Conservation (phyloP, 2,329 filamentous ascomycete species). For the Apiospora sp. region DNA sequence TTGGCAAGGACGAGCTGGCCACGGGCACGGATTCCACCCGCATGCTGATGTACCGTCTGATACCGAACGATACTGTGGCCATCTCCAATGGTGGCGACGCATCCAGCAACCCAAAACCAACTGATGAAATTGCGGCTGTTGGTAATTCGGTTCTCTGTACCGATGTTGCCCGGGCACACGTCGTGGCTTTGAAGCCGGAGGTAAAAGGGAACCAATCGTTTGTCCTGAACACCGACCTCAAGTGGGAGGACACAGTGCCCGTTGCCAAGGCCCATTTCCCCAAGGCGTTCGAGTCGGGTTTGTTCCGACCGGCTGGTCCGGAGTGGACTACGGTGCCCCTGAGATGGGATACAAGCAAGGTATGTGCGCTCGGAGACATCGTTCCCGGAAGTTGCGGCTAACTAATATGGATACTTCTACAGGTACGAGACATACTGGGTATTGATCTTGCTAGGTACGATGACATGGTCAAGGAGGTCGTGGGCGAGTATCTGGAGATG, state of each 20-base stretch:
- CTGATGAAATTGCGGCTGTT: neutral
- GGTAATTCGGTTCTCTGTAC: constrained; percentile 27
- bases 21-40: constrained; percentile 15
- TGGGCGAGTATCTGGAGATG: constrained; percentile 19
- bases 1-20: constrained; percentile 28
- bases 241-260: constrained; percentile 23
- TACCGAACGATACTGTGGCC: neutral
- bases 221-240: constrained; percentile 9
- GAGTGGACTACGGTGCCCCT: constrained; percentile 16
- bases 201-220: constrained; percentile 27
- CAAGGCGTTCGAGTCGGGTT: neutral
- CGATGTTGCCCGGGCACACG: constrained; percentile 27
- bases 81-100: no score
- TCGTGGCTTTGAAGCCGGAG: constrained; percentile 11
- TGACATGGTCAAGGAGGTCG: constrained; percentile 18
- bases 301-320: neutral
- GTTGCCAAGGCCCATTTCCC: constrained; percentile 20
- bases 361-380: neutral
- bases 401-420: neutral
- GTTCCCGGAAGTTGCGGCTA: neutral
- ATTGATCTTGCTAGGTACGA: constrained; percentile 22
- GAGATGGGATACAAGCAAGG: constrained; percentile 23
- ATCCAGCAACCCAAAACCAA: neutral
- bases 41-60: constrained; percentile 25
- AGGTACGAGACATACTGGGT: constrained; percentile 20